Evolutionary conservation across 345 rosid genomes (phyloP).

Genomic region (Eucalyptus melliodora): DNA sequence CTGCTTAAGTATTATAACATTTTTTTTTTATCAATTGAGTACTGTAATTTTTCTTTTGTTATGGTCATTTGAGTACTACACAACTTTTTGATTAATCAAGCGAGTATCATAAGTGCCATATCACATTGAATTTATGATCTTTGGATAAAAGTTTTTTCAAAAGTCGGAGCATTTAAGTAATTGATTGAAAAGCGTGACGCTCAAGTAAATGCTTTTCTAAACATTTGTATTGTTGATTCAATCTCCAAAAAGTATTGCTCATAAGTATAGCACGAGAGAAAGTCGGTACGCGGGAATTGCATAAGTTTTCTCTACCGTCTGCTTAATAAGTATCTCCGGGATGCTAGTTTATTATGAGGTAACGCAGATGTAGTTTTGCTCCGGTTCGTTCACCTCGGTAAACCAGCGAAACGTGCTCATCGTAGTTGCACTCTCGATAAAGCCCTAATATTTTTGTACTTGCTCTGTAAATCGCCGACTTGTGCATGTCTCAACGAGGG

Average conservation of each 20-base stretch:
- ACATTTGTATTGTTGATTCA: background rate
- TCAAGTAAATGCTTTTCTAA: background rate
- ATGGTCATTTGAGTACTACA: background rate
- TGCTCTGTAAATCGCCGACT: background rate
- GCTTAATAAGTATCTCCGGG: background rate
- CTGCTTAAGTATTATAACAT: background rate
- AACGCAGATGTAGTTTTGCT: background rate
- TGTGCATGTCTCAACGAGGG: background rate
- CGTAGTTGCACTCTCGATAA: background rate
- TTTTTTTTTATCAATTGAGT: accelerated
- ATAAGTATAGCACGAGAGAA: background rate
- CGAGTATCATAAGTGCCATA: background rate
- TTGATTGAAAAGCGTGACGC: accelerated
- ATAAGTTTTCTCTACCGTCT: background rate
- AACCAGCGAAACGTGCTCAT: background rate
- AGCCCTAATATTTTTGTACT: background rate
- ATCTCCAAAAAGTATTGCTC: background rate
- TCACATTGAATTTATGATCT: background rate
- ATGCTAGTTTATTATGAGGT: background rate
- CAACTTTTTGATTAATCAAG: background rate
- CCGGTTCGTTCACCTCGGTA: background rate
- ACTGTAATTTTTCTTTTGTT: background rate
- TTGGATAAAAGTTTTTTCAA: background rate
- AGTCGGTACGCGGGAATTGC: background rate
- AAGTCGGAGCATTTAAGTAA: background rate